Base-by-base conservation (phyloP, 179 eudicot species). In the Beta macrorhiza region DNA sequence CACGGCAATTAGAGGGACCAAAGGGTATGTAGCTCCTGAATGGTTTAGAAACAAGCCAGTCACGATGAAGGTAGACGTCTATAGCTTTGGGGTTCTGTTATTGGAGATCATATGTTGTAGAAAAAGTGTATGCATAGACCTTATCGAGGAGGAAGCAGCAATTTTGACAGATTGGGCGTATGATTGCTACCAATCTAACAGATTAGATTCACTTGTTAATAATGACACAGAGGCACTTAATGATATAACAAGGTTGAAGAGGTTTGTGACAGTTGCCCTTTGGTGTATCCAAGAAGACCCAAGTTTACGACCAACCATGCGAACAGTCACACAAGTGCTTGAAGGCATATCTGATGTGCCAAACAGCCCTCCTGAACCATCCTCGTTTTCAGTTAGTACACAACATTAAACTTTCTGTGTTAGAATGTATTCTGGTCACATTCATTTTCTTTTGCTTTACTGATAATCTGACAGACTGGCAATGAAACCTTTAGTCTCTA, bases 11-110 rank as follows among this genome's bases (percentile, higher is more conserved):
- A 80, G 91, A 80, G 91, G 89, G 37, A 90, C 92, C 14, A 86
- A 81, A 83, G 91, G 92, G 62, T 90, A 90, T 15, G 83, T 88
- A 25, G 90, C 91, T 42, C 89, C 91, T 10, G 92, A 90, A 64
- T 90, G 90, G 90, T 88, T 89, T 72, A 85, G 79, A 78, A 89
- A 86, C 81, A 82, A 68, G 58, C 90, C 90, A 0, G 62, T 87
- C 58, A 78, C 89, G 0, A 78, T 78, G 15, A 87, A 89, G 75
- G 90, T 88, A 5, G 90, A 88, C 22, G 88, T 89, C 7, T 89
- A 86, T 12, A 86, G 92, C 70, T 88, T 86, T 3, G 92, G 92
- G 5, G 86, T 85, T 42, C 4, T 90, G 63, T 25, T 88, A 55
- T 57, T 88, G 22, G 90, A 88, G 83, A 82, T 88, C 32, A 55